phyloP scores from a whole-genome alignment of 176 grass and related monocot genomes.

The Otatea glauca region DNA sequence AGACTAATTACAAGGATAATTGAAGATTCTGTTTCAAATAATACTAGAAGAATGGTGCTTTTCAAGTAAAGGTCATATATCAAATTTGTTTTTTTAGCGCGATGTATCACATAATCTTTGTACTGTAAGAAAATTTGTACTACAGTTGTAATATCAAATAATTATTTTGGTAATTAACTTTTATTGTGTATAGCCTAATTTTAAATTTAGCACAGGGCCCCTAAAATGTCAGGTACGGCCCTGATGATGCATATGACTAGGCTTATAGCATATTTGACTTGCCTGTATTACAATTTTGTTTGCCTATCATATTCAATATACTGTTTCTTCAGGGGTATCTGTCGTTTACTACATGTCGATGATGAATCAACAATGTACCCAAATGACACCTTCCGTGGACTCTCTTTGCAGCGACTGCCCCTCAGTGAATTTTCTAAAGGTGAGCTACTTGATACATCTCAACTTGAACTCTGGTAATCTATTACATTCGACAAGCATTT shows the following conservation, averaged over 20 bases:
- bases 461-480: conserved; percentile 21
- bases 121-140: too few species aligned
- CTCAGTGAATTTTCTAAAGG: conserved; percentile 92
- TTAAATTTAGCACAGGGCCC: too few species aligned
- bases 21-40: too few species aligned
- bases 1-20: too few species aligned
- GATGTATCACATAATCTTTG: too few species aligned
- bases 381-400: conserved; percentile 68
- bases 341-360: conserved; percentile 84
- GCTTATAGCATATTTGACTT: conserved; percentile 21
- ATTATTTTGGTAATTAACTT: too few species aligned
- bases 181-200: too few species aligned
- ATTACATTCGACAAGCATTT: neutral
- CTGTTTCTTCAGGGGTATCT: conserved; percentile 64
- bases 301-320: neutral
- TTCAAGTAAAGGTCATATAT: too few species aligned
- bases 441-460: conserved; percentile 29
- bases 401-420: conserved; percentile 79
- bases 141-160: too few species aligned
- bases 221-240: too few species aligned
- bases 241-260: conserved; percentile 2
- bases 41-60: too few species aligned
- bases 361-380: conserved; percentile 66
- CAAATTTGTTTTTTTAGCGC: too few species aligned
- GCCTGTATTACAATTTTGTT: conserved; percentile 14